A percentile compares a stretch with the other conserved stretches of the same genome.
Conservation (phyloP, 2,329 filamentous ascomycete species). For the Ophiocordyceps australis region DNA sequence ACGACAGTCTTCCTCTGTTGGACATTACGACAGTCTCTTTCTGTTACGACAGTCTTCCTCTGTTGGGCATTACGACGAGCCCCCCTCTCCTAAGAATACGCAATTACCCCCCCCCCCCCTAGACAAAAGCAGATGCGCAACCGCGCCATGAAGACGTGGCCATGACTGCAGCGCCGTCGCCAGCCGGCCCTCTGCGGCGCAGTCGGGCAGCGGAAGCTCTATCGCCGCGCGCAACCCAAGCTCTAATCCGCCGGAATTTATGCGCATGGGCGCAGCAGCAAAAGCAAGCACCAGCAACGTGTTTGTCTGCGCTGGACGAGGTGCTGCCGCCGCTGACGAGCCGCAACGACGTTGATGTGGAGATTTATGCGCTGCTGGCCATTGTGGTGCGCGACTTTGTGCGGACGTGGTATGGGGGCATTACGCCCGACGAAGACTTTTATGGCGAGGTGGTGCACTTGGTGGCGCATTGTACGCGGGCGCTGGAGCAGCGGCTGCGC, state of each 20-base stretch:
- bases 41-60: too few relatives aligned
- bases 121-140: too few relatives aligned
- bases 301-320: constrained; percentile 68
- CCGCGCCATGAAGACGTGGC: background rate
- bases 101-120: too few relatives aligned
- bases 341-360: constrained; percentile 81
- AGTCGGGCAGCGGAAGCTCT: constrained; percentile 27
- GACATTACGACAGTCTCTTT: too few relatives aligned
- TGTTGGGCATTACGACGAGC: too few relatives aligned
- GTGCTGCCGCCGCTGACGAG: constrained; percentile 82
- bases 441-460: constrained; percentile 77
- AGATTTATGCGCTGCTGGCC: constrained; percentile 83
- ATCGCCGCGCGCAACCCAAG: constrained; percentile 62
- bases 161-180: constrained; percentile 4
- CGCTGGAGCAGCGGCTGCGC: constrained; percentile 69
- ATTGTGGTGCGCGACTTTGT: constrained; percentile 84
- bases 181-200: constrained; percentile 2
- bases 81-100: too few relatives aligned
- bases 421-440: constrained; percentile 80
- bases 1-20: too few relatives aligned
- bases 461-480: constrained; percentile 80
- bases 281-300: constrained; percentile 22
- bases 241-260: constrained; percentile 67
- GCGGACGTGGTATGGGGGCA: constrained; percentile 80
- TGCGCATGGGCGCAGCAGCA: constrained; percentile 46